Conservation (phyloP, 2,329 filamentous ascomycete genomes). For the Zopfia rhizophila region DNA sequence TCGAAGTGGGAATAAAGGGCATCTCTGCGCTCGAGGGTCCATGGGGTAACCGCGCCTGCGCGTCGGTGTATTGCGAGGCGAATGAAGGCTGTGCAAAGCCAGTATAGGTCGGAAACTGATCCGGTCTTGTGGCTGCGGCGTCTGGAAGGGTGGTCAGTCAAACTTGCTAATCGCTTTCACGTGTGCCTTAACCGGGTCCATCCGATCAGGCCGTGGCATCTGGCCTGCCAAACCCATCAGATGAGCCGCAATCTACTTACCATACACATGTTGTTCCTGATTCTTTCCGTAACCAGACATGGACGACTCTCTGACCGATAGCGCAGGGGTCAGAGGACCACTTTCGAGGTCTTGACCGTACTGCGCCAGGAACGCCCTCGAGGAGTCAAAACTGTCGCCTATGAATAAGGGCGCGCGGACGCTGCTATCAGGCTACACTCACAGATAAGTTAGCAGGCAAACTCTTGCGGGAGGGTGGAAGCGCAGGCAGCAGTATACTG, state of each 20-base stretch:
- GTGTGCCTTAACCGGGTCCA: constrained; percentile 48
- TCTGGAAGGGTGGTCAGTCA: constrained; percentile 62
- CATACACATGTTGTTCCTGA: constrained; percentile 80
- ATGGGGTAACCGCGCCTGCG: constrained; percentile 62
- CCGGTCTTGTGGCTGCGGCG: constrained; percentile 69
- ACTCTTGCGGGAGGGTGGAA: constrained; percentile 26
- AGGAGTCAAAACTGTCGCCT: constrained; percentile 36
- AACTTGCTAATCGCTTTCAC: constrained; percentile 46
- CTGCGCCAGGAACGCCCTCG: constrained; percentile 38
- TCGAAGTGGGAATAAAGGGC: constrained; percentile 59
- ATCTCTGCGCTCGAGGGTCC: constrained; percentile 57
- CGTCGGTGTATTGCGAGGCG: constrained; percentile 59
- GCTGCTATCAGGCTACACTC: constrained; percentile 43
- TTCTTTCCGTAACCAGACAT: constrained; percentile 87
- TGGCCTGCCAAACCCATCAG: constrained; percentile 46
- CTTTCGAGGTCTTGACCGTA: constrained; percentile 44
- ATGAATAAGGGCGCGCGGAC: constrained; percentile 39
- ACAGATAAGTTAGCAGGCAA: constrained; percentile 40
- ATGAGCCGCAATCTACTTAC: constrained; percentile 68
- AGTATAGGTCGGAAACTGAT: constrained; percentile 64
- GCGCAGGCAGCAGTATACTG: constrained; percentile 41
- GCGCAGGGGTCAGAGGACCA: constrained; percentile 64
- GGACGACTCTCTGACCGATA: constrained; percentile 66
- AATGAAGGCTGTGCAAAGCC: constrained; percentile 62
- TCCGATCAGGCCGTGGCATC: constrained; percentile 49